Base-by-base conservation (phyloP, 2,329 filamentous ascomycete species). In the Fusarium odoratissimum region DNA sequence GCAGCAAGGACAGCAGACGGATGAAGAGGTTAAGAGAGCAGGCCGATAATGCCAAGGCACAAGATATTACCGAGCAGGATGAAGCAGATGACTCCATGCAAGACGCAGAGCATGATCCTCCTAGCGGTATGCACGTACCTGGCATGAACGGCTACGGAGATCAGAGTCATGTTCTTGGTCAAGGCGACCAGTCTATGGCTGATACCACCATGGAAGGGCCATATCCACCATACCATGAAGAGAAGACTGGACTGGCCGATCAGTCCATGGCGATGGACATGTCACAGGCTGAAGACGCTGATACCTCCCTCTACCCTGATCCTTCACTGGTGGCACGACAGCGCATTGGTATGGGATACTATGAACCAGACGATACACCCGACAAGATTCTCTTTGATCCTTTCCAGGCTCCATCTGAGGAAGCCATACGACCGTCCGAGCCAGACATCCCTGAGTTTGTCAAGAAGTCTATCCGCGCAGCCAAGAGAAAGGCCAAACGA, bases 361-460 rank as follows among this genome's bases (percentile, higher is more conserved):
- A 90, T 75, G 85, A 90, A 63, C 88, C 89, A 73, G 87, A 89
- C 66, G 86, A 89, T 71, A 85, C 84, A 28, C 84, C 86, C 4
- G 87, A 90, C 77, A 88, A 83, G 75, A 90, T 90, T 77, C 78
- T 90, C 6, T 91, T 90, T 64, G 87, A 91, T 69, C 86, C 86
- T 13, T 90, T 89, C 75, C 86, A 90, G 72, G 83, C 83, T 33
- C 88, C 88, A 9, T 80, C 85, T 17, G 82, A 83, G 8, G 85
- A 87, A 8, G 79, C 80, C 16, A 75, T 88, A 59, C 75, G 79
- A 38, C 76, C 81, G 9, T 81, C 84, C 13, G 84, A 88, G 56
- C 82, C 84, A 5, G 83, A 88, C 64, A 80, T 87, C 42, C 84
- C 88, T 10, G 88, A 90, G 45, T 87, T 84, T 57, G 81, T 89